Base-by-base conservation (phyloP, 495 filamentous ascomycete species). In the Hamigera avellanea region DNA sequence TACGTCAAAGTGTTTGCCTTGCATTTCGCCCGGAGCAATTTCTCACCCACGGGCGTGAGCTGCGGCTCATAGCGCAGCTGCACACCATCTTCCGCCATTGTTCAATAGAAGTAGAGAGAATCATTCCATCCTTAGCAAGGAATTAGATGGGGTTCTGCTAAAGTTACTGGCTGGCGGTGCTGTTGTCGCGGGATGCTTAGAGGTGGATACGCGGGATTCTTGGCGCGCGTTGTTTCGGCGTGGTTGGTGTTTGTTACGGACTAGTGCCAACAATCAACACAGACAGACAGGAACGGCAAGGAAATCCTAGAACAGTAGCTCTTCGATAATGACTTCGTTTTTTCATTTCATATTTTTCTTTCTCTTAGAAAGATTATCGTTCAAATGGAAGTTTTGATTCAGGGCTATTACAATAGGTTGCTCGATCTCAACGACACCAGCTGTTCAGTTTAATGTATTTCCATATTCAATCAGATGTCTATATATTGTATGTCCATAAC, bases 1-100 rank as follows among this genome's bases (percentile, higher is more conserved):
- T 81, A 85, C 12, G 80, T 65, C 19, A 87, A 49, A 35, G 76
- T 67, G 37, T 61, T 56, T 30, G 66, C 43, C 39, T 76, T 72
- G 44, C 76, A 67, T 50, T 64, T 69, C 42, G 67, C 61, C 15
- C 69, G 61, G 12, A 78, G 51, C 32, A 58, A 58, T 46, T 78
- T 78, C 49, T 79, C 73, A 19, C 66, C 70, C 31, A 74, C 61
- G n/a, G 57, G 48, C 1, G 51, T 52, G 44, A 67, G 55, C 34
- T 62, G 59, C 38, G 53, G 60, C 38, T 44, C 35, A 35, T 38
- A 31, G 21, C 17, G 28, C 26, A 18, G 36, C 18, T 49, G 42
- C 28, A 37, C 43, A 13, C 23, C 48, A 34, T 56, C 42, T 35
- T 52, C 46, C 41, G 46, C 45, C 54, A 58, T 62, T 27, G 2